These are phyloP conservation scores for Spathaspora sp. DNA, from an alignment of 1,139 yeast genomes.

Conservation along the genomic window DNA sequence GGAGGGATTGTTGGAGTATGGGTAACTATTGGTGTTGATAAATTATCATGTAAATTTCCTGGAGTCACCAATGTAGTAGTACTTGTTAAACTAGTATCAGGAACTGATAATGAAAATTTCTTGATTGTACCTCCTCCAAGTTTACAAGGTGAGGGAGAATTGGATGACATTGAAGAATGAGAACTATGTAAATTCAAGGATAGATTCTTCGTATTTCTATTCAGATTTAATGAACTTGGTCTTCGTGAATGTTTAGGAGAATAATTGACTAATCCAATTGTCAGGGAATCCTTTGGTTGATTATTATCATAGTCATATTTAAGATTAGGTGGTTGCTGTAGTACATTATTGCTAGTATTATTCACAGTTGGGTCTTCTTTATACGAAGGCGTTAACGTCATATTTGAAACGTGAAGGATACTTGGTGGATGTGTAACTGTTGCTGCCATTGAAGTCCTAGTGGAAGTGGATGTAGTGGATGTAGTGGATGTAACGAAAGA, in stretches of 20 bases:
- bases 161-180: conserved; percentile 6
- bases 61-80: neutral
- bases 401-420: neutral
- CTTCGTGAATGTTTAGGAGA: conserved; percentile 40
- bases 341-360: neutral
- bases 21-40: conserved; percentile 13
- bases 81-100: neutral
- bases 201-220: conserved; percentile 35
- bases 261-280: conserved; percentile 22
- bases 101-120: conserved; percentile 13
- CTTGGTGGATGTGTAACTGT: neutral
- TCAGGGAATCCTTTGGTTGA: conserved; percentile 1
- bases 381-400: neutral
- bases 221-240: conserved; percentile 25
- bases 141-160: conserved; percentile 4
- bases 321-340: neutral
- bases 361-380: neutral
- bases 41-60: neutral
- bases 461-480: no score
- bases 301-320: neutral
- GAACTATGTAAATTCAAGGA: conserved; percentile 28
- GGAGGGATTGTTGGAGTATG: conserved; percentile 14
- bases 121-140: conserved; percentile 3
- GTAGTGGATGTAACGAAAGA: neutral
- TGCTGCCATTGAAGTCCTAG: neutral